phyloP scores from a whole-genome alignment of 768 basidiomycete species.

The Pleurotus salmoneostramineus region DNA sequence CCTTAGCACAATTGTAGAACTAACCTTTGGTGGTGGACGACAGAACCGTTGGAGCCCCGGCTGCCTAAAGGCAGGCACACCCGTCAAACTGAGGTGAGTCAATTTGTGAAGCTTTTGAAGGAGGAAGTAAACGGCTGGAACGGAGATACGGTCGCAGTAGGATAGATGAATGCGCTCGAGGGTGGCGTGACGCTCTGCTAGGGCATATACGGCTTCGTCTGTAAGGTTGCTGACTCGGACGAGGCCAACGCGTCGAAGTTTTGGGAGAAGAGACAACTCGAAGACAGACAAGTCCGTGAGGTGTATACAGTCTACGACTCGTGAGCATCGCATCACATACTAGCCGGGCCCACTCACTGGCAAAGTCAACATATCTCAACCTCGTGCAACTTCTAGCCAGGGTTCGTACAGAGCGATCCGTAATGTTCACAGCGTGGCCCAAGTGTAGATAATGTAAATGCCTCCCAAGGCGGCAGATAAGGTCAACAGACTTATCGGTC shows the following conservation, averaged over 20 bases:
- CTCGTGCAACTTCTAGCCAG: slow-evolving; percentile 87
- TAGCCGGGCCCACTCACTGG: slow-evolving; percentile 47
- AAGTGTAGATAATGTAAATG: slow-evolving; percentile 93
- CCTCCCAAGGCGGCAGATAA: slow-evolving; percentile 84
- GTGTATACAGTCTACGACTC: slow-evolving; percentile 63
- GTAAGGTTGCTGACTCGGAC: slow-evolving; percentile 92
- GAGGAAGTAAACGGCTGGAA: slow-evolving; percentile 87
- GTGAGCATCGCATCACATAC: slow-evolving; percentile 11
- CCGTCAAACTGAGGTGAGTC: slow-evolving; percentile 95
- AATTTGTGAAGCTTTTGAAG: slow-evolving; percentile 86
- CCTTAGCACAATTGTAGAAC: slow-evolving; percentile 14
- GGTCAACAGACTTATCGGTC: slow-evolving; percentile 80
- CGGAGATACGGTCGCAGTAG: slow-evolving; percentile 93
- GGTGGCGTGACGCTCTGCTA: slow-evolving; percentile 80
- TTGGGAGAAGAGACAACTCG: slow-evolving; percentile 83
- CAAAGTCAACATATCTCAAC: slow-evolving; percentile 93
- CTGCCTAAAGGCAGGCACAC: slow-evolving; percentile 87
- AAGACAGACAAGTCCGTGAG: slow-evolving; percentile 94
- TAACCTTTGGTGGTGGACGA: slow-evolving; percentile 78
- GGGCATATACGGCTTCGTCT: slow-evolving; percentile 86
- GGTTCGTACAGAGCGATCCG: slow-evolving; percentile 80
- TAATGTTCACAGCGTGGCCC: slow-evolving; percentile 87
- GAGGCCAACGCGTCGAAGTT: slow-evolving; percentile 91
- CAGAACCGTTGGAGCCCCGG: slow-evolving; percentile 87
- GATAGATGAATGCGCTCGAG: slow-evolving; percentile 96